Evolutionary conservation across 139 green algal genomes (phyloP), one percentile per base, ranked within the genome.

Genomic region (Chlorella sorokiniana): DNA sequence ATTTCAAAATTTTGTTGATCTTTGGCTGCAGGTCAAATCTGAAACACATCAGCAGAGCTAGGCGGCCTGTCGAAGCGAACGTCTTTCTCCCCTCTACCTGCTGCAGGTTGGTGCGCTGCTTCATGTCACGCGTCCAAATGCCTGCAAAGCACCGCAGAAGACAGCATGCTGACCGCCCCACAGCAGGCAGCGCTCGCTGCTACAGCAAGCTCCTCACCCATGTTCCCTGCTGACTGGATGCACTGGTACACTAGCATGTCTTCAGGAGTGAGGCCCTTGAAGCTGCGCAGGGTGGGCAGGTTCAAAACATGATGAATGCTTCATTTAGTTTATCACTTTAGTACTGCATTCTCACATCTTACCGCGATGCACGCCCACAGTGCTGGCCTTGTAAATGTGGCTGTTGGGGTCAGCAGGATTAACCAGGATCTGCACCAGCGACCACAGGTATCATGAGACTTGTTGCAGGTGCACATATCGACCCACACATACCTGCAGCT

Each of bases 71-170:
- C 20, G 20, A 54, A 25, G 38, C 35, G 64, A 10, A 16, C 6
- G 56, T 29, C 23, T 29, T 10, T 37, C 11, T 1, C 31, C 33
- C 4, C 11, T 52, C 0, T 8, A 79, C 73, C 85, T 98, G 95
- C 44, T 90, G 81, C 69, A 99, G 86, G 77, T 97, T 97, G 56
- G 94, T 97, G 11, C 82, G 83, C n/a, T 87, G 67, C 78, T 93
- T 95, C 86, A 99, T 90, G 84, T 98, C 96, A 35, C 91, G 93
- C 10, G 93, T 98, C 96, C 96, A 99, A 6, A 98, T 91, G 37
- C 95, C 94, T 95, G 86, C 16, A 56, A 41, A 25, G 69, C 29
- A 16, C 16, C 33, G 22, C 42, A 33, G 29, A 9, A 18, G 3
- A 56, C 67, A 33, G 7, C 38, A 5, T 73, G 38, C 31, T 4